These are phyloP conservation scores for Davidsoniella australis DNA, from an alignment of 2,329 filamentous ascomycete genomes.

Conservation along the genomic window DNA sequence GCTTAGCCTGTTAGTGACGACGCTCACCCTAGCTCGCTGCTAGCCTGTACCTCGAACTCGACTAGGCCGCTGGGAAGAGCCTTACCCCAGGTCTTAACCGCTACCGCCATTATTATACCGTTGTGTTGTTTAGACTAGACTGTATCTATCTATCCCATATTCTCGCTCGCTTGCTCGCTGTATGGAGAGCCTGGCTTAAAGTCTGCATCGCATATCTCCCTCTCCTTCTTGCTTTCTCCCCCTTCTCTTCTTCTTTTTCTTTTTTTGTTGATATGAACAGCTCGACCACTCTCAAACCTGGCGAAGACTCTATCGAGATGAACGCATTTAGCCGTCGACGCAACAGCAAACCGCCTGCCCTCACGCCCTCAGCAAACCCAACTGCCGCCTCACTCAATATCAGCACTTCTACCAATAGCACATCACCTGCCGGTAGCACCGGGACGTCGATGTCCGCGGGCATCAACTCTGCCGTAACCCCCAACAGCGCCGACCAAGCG, in stretches of 20 bases:
- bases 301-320: conserved; percentile 12
- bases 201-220: background rate
- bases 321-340: conserved; percentile 15
- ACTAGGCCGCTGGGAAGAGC: background rate
- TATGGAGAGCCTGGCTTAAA: background rate
- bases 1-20: background rate
- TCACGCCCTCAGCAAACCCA: background rate
- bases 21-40: background rate
- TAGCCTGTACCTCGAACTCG: background rate
- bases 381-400: background rate
- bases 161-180: background rate
- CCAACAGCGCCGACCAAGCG: background rate
- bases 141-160: background rate
- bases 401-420: too few relatives aligned
- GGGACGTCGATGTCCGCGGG: too few relatives aligned
- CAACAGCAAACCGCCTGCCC: conserved; percentile 13
- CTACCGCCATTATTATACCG: too few relatives aligned
- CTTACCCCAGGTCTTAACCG: background rate
- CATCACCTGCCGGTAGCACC: too few relatives aligned
- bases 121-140: too few relatives aligned
- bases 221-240: background rate
- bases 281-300: conserved; percentile 1
- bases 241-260: background rate
- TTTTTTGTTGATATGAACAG: conserved; percentile 5
- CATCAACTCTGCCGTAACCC: background rate